phyloP scores from a whole-genome alignment of 164 flowering plant genomes.

The Aristolochia contorta region DNA sequence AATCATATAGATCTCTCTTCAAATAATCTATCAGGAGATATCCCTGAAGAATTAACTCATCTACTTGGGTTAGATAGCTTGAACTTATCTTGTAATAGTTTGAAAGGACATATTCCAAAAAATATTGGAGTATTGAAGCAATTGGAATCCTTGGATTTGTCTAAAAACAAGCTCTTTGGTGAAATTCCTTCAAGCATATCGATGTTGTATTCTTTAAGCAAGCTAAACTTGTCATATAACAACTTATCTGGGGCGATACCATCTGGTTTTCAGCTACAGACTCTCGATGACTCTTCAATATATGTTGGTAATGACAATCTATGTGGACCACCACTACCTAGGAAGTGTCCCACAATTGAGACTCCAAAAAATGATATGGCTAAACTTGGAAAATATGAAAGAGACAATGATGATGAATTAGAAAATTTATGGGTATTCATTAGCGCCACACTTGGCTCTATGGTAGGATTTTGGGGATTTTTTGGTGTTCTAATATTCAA shows the following conservation, averaged over 20 bases:
- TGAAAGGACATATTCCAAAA: slow-evolving; percentile 8
- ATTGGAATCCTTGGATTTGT: slow-evolving; percentile 15
- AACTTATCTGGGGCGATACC: slow-evolving; percentile 16
- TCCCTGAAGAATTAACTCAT: slow-evolving; percentile 7
- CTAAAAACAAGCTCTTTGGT: slow-evolving; percentile 13
- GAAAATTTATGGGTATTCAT: too few species aligned
- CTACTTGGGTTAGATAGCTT: slow-evolving; percentile 5
- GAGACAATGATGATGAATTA: too few species aligned
- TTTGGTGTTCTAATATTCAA: too few species aligned
- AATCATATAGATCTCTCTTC: slow-evolving; percentile 11
- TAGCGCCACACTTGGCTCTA: too few species aligned
- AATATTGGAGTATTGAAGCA: slow-evolving; percentile 4
- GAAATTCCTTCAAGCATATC: slow-evolving; percentile 10
- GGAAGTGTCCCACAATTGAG: too few species aligned
- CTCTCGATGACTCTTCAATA: too few species aligned
- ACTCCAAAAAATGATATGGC: too few species aligned
- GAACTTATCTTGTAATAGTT: slow-evolving; percentile 1
- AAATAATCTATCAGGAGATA: slow-evolving; percentile 6
- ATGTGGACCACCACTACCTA: too few species aligned
- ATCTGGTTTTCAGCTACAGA: slow-evolving; percentile 10
- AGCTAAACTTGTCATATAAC: slow-evolving; percentile 17
- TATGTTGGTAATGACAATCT: too few species aligned
- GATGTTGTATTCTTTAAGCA: slow-evolving; percentile 2
- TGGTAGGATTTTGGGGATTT: too few species aligned
- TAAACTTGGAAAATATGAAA: too few species aligned